Evolutionary conservation across 2,329 filamentous ascomycete genomes (phyloP).

Genomic region (Epichloe scottii): DNA sequence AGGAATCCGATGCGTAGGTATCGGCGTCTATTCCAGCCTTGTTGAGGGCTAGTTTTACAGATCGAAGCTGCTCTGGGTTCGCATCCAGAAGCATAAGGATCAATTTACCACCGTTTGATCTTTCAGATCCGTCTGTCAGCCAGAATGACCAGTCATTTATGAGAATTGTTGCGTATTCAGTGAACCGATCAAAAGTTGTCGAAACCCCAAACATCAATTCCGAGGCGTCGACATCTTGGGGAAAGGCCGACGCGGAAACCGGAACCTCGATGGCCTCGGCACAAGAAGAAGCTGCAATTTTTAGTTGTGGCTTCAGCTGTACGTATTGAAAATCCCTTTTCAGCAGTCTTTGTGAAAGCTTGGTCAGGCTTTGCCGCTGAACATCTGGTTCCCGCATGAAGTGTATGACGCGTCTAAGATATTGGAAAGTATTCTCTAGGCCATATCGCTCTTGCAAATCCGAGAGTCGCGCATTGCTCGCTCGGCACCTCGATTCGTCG

Average conservation of each 20-base stretch:
- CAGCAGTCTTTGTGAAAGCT: conserved; percentile 24
- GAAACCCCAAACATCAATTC: conserved; percentile 47
- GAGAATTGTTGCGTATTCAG: conserved; percentile 33
- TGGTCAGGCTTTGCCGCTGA: conserved; percentile 35
- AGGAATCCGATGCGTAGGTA: conserved; percentile 37
- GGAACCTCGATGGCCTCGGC: conserved; percentile 34
- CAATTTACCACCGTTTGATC: conserved; percentile 43
- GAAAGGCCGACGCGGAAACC: conserved; percentile 21
- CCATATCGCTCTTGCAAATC: conserved; percentile 23
- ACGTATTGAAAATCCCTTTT: conserved; percentile 35
- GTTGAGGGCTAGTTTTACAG: conserved; percentile 28
- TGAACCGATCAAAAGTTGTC: conserved; percentile 41
- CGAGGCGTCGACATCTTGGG: conserved; percentile 36
- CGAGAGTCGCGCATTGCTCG: neutral
- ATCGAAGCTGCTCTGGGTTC: conserved; percentile 34
- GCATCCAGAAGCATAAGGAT: conserved; percentile 40
- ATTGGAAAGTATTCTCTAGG: conserved; percentile 38
- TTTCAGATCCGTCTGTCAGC: conserved; percentile 41
- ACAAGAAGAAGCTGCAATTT: conserved; percentile 29
- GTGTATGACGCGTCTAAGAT: conserved; percentile 40
- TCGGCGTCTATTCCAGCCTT: conserved; percentile 42
- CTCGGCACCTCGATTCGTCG: neutral
- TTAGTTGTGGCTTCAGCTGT: conserved; percentile 21
- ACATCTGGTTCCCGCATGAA: conserved; percentile 34
- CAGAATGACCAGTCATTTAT: conserved; percentile 47